Base-by-base conservation (phyloP, 2,329 filamentous ascomycete genomes). In the Onygenales sp. region DNA sequence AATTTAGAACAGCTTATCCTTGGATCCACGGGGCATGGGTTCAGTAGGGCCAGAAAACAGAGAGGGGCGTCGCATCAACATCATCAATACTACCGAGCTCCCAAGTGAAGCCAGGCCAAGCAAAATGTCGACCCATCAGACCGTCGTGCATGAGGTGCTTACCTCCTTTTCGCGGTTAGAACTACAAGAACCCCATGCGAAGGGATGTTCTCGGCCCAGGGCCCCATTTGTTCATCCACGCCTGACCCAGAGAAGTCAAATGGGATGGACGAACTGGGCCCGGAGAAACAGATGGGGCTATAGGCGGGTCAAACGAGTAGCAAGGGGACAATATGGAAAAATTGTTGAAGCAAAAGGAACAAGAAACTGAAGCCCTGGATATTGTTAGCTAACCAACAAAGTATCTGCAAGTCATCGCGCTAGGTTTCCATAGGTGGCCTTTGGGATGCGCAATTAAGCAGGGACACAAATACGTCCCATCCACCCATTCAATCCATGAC, bases 1-100 rank as follows among this genome's bases (percentile, higher is more conserved):
- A 17, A 33, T 34, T 42, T 43, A 43, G 48, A 52, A 39, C 21
- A 14, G 11, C 42, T 3, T 7, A 14, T 52, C 42, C 33, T 49
- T 56, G 51, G 52, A 44, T 56, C 54, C 54, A 56, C 54, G 51
- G 52, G 51, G 54, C 54, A 53, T 34, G 17, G 43, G 44, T 43
- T 43, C 37, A 44, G 44, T 40, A 49, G 45, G 53, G 49, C 49
- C 42, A 44, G 49, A 17, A 33, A 42, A 14, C 27, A 37, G 31
- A 45, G 33, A 51, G 17, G n/a, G 46, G 27, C 34, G 32, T 14
- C 44, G 36, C 17, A 34, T 47, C 32, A 13, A 48, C 34, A 48
- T 48, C 46, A 13, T 48, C 34, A 27, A 27, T 27, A 27, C 21
- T 27, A 5, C 47, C 31, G 8, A 31, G 47, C 47, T 49, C 31